Evolutionary conservation across 2,329 filamentous ascomycete species (phyloP).

Genomic region (Verruconis gallopava): DNA sequence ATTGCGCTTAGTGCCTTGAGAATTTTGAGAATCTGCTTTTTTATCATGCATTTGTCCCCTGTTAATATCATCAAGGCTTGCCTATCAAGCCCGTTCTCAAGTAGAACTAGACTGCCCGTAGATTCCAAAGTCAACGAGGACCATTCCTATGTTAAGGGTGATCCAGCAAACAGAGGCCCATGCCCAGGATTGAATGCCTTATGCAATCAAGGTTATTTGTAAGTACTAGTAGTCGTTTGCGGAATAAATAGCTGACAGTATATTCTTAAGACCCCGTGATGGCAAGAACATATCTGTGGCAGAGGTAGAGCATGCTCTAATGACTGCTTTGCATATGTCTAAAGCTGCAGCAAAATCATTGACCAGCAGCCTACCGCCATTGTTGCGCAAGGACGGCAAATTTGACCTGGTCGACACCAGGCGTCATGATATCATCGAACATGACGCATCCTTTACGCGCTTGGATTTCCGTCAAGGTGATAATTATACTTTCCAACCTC

Average conservation of each 20-base stretch:
- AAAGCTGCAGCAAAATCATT: constrained; percentile 17
- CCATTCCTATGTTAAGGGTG: constrained; percentile 10
- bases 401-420: constrained; percentile 19
- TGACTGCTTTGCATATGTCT: constrained; percentile 16
- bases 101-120: neutral
- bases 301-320: constrained; percentile 18
- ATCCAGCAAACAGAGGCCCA: constrained; percentile 14
- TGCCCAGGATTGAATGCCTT: constrained; percentile 22
- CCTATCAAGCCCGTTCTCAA: neutral
- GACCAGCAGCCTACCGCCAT: constrained; percentile 15
- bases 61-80: neutral
- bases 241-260: neutral
- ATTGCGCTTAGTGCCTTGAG: neutral
- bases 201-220: constrained; percentile 21
- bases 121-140: constrained; percentile 1
- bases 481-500: constrained; percentile 14
- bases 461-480: constrained; percentile 17
- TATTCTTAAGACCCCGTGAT: constrained; percentile 14
- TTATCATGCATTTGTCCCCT: neutral
- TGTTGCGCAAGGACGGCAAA: constrained; percentile 7
- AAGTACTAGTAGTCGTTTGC: neutral
- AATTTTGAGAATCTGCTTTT: neutral
- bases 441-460: constrained; percentile 22
- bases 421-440: constrained; percentile 22
- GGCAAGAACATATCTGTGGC: constrained; percentile 21